Conservation (phyloP, 768 basidiomycete genomes). For the Trametes meyenii region DNA sequence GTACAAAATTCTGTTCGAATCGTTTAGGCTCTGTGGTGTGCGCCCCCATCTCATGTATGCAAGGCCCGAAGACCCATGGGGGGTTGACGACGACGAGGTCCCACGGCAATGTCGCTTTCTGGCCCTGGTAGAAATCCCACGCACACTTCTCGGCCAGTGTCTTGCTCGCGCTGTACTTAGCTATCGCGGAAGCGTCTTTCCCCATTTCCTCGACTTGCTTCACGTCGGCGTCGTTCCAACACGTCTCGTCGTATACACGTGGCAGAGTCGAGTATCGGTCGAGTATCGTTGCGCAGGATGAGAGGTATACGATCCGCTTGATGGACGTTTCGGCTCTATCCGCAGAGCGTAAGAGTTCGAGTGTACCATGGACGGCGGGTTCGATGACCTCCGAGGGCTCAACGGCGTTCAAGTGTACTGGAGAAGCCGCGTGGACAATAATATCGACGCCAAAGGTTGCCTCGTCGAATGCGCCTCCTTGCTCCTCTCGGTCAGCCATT, state of each 20-base stretch:
- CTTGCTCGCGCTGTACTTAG: slow-evolving; percentile 61
- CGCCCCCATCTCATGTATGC: slow-evolving; percentile 35
- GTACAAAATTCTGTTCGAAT: slow-evolving; percentile 25
- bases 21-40: slow-evolving; percentile 38
- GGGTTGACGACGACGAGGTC: slow-evolving; percentile 57
- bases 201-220: slow-evolving; percentile 52
- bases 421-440: slow-evolving; percentile 29
- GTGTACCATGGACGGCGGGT: slow-evolving; percentile 50
- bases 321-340: slow-evolving; percentile 41
- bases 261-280: slow-evolving; percentile 27
- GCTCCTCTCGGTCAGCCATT: not conserved
- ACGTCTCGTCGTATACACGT: slow-evolving; percentile 46
- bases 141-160: slow-evolving; percentile 60
- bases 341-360: slow-evolving; percentile 39
- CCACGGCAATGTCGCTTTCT: slow-evolving; percentile 48
- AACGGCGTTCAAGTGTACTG: slow-evolving; percentile 15
- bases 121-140: slow-evolving; percentile 49
- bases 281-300: slow-evolving; percentile 52
- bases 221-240: slow-evolving; percentile 63
- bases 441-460: slow-evolving; percentile 29
- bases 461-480: slow-evolving; percentile 27
- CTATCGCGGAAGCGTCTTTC: slow-evolving; percentile 37
- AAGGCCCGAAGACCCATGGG: slow-evolving; percentile 38
- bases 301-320: slow-evolving; percentile 72
- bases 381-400: slow-evolving; percentile 38